A percentile compares a stretch with the other conserved stretches of the same genome.
Conservation (phyloP, 1,139 yeast genomes). For the Sugiyamaella sp. region DNA sequence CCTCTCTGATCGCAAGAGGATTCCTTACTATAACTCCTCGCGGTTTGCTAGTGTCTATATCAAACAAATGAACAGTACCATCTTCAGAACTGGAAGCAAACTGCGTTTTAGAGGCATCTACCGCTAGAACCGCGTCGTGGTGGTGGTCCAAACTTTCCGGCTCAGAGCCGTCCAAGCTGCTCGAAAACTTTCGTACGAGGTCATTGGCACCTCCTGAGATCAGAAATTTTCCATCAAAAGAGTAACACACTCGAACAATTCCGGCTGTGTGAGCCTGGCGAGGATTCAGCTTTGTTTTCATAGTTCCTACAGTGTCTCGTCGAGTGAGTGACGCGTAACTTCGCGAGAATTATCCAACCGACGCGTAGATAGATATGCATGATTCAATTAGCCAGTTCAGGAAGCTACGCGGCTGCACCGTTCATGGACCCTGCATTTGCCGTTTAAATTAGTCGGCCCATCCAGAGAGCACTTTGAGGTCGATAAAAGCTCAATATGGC, state of each 20-base stretch:
- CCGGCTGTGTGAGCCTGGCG: slow-evolving; percentile 44
- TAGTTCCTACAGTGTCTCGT: neutral
- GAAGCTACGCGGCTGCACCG: neutral
- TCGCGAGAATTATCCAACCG: neutral
- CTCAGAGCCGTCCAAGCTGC: slow-evolving; percentile 37
- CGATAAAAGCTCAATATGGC: no score
- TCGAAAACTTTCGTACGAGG: slow-evolving; percentile 42
- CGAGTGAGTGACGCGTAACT: neutral
- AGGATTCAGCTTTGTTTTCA: slow-evolving; percentile 28
- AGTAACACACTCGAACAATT: slow-evolving; percentile 41
- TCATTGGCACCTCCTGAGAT: slow-evolving; percentile 45
- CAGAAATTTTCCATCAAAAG: slow-evolving; percentile 41
- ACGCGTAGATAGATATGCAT: neutral
- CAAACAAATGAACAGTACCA: slow-evolving; percentile 43
- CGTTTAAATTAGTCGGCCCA: neutral
- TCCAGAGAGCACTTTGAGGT: no score
- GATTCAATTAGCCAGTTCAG: neutral
- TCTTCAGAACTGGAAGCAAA: slow-evolving; percentile 45
- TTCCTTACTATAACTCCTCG: slow-evolving; percentile 37
- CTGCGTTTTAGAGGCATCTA: slow-evolving; percentile 30
- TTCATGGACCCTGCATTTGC: neutral
- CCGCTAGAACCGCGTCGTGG: slow-evolving; percentile 33
- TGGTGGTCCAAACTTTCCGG: slow-evolving; percentile 41
- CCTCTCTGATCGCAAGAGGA: slow-evolving; percentile 69
- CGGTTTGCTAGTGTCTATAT: slow-evolving; percentile 33